These are phyloP conservation scores for Mucor sp. DNA, from an alignment of 371 early-diverging fungal genomes.

Conservation along the genomic window DNA sequence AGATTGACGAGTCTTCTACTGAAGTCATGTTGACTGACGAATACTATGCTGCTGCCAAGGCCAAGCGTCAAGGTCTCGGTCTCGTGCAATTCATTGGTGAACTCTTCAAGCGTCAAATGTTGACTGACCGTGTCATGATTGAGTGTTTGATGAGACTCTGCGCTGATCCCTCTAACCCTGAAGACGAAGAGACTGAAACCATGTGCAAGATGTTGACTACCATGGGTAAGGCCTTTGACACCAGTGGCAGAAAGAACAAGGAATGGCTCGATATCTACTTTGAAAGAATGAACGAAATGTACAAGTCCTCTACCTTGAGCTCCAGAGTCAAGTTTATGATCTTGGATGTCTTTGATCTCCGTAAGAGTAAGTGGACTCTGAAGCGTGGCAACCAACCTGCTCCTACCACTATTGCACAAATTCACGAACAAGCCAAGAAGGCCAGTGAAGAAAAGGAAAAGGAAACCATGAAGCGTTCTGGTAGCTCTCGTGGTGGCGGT, in stretches of 20 bases:
- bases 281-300: conserved; percentile 67
- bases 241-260: conserved; percentile 27
- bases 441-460: conserved; percentile 66
- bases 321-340: conserved; percentile 94
- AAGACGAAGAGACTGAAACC: conserved; percentile 94
- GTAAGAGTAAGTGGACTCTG: conserved; percentile 79
- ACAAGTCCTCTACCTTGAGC: conserved; percentile 60
- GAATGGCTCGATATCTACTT: conserved; percentile 83
- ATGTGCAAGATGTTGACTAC: conserved; percentile 90
- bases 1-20: conserved; percentile 47
- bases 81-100: conserved; percentile 94
- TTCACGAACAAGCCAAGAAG: conserved; percentile 77
- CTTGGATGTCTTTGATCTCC: conserved; percentile 88
- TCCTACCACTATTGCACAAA: conserved; percentile 88
- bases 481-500: conserved; percentile 57
- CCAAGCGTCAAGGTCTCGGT: conserved; percentile 94
- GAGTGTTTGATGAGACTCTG: conserved; percentile 81
- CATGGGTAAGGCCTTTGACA: conserved; percentile 75
- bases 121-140: conserved; percentile 92
- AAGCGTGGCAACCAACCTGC: conserved; percentile 65
- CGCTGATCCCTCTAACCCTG: conserved; percentile 70
- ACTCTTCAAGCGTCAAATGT: conserved; percentile 85
- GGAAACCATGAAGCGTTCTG: conserved; percentile 68
- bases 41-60: conserved; percentile 85
- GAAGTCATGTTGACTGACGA: conserved; percentile 68